Conservation (phyloP, 2,329 filamentous ascomycete species). For the Elsinoe necatrix region DNA sequence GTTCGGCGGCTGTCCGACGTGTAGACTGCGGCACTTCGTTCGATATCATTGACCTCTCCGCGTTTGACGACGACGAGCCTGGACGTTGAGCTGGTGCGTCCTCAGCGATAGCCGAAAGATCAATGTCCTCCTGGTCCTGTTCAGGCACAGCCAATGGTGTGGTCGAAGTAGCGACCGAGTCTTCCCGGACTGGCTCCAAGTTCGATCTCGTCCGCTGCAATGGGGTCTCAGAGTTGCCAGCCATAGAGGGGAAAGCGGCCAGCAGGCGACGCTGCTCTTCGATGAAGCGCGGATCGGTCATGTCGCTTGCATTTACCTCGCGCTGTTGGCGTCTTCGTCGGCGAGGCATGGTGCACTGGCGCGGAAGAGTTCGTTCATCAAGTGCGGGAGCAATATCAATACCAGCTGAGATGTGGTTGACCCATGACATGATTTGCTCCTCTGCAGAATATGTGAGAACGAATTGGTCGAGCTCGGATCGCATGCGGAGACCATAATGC, state of each 20-base stretch:
- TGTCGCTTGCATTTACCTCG: slow-evolving; percentile 26
- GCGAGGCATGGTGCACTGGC: slow-evolving; percentile 41
- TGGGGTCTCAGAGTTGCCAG: not conserved
- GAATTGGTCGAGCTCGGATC: slow-evolving; percentile 66
- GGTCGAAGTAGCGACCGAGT: not conserved
- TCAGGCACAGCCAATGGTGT: slow-evolving; percentile 10
- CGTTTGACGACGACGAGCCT: not conserved
- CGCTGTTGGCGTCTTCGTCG: slow-evolving; percentile 28
- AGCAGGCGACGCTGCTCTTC: slow-evolving; percentile 42
- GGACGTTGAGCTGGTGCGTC: slow-evolving; percentile 18
- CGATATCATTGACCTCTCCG: slow-evolving; percentile 13
- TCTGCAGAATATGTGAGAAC: slow-evolving; percentile 58
- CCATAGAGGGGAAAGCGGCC: slow-evolving; percentile 35
- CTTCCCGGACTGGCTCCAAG: slow-evolving; percentile 10
- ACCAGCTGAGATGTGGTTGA: slow-evolving; percentile 61
- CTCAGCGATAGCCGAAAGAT: slow-evolving; percentile 28
- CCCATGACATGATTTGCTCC: slow-evolving; percentile 58
- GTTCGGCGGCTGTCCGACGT: slow-evolving; percentile 11
- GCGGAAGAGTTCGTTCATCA: slow-evolving; percentile 52
- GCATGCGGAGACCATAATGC: slow-evolving; percentile 60
- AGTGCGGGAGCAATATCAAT: slow-evolving; percentile 63
- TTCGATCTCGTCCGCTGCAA: not conserved
- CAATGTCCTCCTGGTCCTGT: slow-evolving; percentile 30
- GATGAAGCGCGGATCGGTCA: slow-evolving; percentile 33
- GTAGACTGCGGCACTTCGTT: not conserved